A percentile compares a stretch with the other conserved stretches of the same genome.
These are phyloP conservation scores for Phyllachora maydis DNA, from an alignment of 2,329 filamentous ascomycete genomes.

Conservation along the genomic window DNA sequence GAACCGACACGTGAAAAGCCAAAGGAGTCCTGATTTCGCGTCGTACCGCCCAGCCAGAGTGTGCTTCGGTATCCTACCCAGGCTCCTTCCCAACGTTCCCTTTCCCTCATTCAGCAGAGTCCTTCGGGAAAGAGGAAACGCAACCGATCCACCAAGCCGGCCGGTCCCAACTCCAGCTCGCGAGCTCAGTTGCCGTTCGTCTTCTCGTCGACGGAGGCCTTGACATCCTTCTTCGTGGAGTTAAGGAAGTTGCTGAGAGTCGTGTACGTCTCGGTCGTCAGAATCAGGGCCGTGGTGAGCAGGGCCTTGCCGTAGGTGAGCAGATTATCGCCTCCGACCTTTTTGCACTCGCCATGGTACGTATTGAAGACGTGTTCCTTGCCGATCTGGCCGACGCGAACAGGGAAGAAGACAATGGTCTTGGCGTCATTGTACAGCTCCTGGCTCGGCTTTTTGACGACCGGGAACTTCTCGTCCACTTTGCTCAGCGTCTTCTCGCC, in stretches of 20 bases:
- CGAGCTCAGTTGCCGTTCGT: slow-evolving; percentile 20
- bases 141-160: background rate
- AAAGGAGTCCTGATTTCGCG: no score
- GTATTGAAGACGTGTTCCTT: slow-evolving; percentile 38
- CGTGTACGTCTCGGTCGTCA: slow-evolving; percentile 41
- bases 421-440: slow-evolving; percentile 47
- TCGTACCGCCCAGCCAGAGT: no score
- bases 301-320: slow-evolving; percentile 51
- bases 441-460: slow-evolving; percentile 54
- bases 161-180: slow-evolving; percentile 1
- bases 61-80: no score
- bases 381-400: slow-evolving; percentile 38
- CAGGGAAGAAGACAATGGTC: slow-evolving; percentile 37
- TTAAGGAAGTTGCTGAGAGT: slow-evolving; percentile 39
- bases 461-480: slow-evolving; percentile 51
- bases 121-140: background rate
- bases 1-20: no score
- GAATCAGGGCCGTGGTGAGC: slow-evolving; percentile 43
- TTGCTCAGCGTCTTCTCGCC: slow-evolving; percentile 50
- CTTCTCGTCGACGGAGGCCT: slow-evolving; percentile 32
- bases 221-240: slow-evolving; percentile 39
- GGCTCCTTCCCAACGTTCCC: slow-evolving; percentile 1
- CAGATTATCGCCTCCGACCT: slow-evolving; percentile 39
- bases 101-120: background rate
- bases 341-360: slow-evolving; percentile 39